These are phyloP conservation scores for Turritis glabra DNA, from an alignment of 345 rosid species.

Conservation along the genomic window DNA sequence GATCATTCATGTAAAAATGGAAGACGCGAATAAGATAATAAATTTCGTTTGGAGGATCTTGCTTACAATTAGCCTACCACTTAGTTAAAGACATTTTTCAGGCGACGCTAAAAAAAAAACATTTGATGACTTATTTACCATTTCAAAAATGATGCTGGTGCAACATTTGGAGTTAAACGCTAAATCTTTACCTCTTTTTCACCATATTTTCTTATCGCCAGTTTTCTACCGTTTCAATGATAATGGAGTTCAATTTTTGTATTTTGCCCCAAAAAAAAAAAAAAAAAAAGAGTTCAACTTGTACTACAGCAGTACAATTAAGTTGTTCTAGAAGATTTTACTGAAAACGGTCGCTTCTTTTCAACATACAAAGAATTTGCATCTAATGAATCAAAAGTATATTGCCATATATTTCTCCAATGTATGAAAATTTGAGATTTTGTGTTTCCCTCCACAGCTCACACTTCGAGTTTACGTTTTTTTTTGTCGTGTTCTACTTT, in stretches of 20 bases:
- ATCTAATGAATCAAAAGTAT: conserved; percentile 42
- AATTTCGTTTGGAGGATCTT: neutral
- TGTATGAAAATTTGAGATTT: conserved; percentile 39
- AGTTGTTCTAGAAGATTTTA: conserved; percentile 25
- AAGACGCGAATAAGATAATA: no score
- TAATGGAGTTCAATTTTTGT: neutral
- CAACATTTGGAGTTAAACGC: neutral
- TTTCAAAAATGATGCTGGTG: neutral
- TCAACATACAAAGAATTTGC: conserved; percentile 30
- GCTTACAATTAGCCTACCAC: no score
- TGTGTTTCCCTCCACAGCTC: conserved; percentile 27
- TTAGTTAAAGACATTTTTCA: no score
- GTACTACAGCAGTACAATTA: neutral
- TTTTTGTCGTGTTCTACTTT: conserved; percentile 22
- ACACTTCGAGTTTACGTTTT: conserved; percentile 21
- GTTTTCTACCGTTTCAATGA: neutral
- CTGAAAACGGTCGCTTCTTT: neutral
- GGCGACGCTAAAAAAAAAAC: no score
- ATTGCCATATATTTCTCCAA: conserved; percentile 36
- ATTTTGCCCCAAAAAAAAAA: no score
- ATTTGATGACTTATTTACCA: neutral
- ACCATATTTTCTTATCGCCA: neutral
- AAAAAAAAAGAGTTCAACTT: neutral
- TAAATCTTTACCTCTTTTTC: neutral
- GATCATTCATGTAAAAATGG: neutral